These are phyloP conservation scores for Paspalum notatum DNA, from an alignment of 176 grass and related monocot species.

Conservation along the genomic window DNA sequence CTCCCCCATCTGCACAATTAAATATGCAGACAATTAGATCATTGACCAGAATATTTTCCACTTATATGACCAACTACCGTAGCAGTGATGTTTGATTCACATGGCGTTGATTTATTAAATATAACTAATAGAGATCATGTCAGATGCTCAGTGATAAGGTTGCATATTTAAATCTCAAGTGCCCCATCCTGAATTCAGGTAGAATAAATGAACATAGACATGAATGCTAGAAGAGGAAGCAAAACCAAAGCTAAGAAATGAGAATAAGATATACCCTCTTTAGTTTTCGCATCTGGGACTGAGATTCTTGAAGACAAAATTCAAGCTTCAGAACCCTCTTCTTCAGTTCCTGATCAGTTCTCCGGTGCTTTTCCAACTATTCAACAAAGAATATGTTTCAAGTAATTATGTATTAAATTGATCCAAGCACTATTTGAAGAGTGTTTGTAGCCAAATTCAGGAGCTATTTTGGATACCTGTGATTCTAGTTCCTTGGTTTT, in stretches of 20 bases:
- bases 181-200: background rate
- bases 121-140: conserved; percentile 23
- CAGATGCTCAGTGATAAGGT: conserved; percentile 6
- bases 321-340: conserved; percentile 95
- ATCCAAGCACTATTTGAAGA: background rate
- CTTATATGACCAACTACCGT: conserved; percentile 22
- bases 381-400: conserved; percentile 19
- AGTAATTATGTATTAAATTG: background rate
- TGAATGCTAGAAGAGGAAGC: conserved; percentile 10
- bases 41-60: conserved; percentile 37
- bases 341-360: conserved; percentile 85
- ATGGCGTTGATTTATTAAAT: conserved; percentile 45
- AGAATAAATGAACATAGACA: conserved; percentile 41
- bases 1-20: conserved; percentile 66
- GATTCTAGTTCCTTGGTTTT: conserved; percentile 88
- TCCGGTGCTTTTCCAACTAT: conserved; percentile 84
- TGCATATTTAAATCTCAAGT: too few relatives aligned
- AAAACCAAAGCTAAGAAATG: too few relatives aligned
- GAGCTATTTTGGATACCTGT: conserved; percentile 45
- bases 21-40: background rate
- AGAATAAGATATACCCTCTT: conserved; percentile 59
- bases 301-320: conserved; percentile 95
- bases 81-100: conserved; percentile 33
- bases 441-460: background rate
- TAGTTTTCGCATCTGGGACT: conserved; percentile 84